Conservation (phyloP, 768 basidiomycete genomes). For the Thelephora aurantiotincta region DNA sequence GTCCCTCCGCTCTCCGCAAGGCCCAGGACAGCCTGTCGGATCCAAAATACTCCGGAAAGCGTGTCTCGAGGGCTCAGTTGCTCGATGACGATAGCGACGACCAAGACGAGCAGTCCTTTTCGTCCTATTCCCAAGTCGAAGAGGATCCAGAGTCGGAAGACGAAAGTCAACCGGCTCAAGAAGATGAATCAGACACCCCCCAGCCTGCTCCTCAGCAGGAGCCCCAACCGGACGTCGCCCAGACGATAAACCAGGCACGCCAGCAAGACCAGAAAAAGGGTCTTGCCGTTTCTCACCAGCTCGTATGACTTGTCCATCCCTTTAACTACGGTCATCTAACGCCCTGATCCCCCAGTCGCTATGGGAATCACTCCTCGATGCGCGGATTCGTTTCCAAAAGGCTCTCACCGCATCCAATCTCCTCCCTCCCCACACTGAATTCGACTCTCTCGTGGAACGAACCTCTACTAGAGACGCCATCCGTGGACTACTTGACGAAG, state of each 20-base stretch:
- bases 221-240: conserved; percentile 27
- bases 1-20: conserved; percentile 58
- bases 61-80: conserved; percentile 44
- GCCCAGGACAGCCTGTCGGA: conserved; percentile 51
- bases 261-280: conserved; percentile 73
- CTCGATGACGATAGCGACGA: conserved; percentile 24
- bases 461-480: conserved; percentile 31
- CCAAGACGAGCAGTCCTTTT: conserved; percentile 1
- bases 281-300: conserved; percentile 67
- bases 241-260: conserved; percentile 40
- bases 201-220: not conserved
- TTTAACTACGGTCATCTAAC: conserved; percentile 1
- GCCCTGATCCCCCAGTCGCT: conserved; percentile 33
- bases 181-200: not conserved
- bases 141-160: conserved; percentile 8
- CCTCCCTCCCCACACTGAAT: conserved; percentile 34
- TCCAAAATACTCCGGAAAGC: conserved; percentile 67
- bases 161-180: not conserved
- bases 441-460: conserved; percentile 14
- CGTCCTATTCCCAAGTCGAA: conserved; percentile 10
- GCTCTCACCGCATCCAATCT: conserved; percentile 47
- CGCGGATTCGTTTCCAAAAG: conserved; percentile 89
- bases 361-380: conserved; percentile 80
- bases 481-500: conserved; percentile 43
- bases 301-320: conserved; percentile 33